These are phyloP conservation scores for Hortiboletus flavorubellus DNA, from an alignment of 768 basidiomycete species.

Conservation along the genomic window DNA sequence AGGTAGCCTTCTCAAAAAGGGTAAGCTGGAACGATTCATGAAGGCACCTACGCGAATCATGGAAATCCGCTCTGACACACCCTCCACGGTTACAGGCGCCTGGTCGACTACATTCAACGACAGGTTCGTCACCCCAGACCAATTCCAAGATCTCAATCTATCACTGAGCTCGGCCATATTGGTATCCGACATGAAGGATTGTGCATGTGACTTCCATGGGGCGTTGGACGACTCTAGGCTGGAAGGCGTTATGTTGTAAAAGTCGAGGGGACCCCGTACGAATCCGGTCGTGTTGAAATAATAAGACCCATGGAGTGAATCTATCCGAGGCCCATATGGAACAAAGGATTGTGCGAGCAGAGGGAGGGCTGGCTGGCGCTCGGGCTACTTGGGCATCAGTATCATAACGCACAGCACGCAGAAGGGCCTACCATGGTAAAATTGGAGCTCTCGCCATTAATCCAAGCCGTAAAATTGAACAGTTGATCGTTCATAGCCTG, in stretches of 20 bases:
- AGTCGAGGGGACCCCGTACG: slow-evolving; percentile 57
- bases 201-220: slow-evolving; percentile 51
- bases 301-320: slow-evolving; percentile 53
- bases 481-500: slow-evolving; percentile 54
- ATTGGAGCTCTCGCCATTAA: slow-evolving; percentile 62
- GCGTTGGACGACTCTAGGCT: slow-evolving; percentile 35
- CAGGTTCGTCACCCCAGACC: slow-evolving; percentile 60
- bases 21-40: not conserved
- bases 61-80: slow-evolving; percentile 46
- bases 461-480: slow-evolving; percentile 74
- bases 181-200: slow-evolving; percentile 44
- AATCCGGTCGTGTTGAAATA: slow-evolving; percentile 79
- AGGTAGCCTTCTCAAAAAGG: not conserved
- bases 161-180: slow-evolving; percentile 51
- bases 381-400: slow-evolving; percentile 39
- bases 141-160: slow-evolving; percentile 62
- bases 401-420: not conserved
- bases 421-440: slow-evolving; percentile 55
- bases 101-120: slow-evolving; percentile 68
- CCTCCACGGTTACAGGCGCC: slow-evolving; percentile 35
- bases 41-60: slow-evolving; percentile 58
- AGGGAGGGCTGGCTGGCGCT: slow-evolving; percentile 39
- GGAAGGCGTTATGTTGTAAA: slow-evolving; percentile 61
- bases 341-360: slow-evolving; percentile 50
- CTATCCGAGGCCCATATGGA: slow-evolving; percentile 41